These are phyloP conservation scores for Phytopythium sindhum DNA, from an alignment of 352 stramenopile species.

Conservation along the genomic window DNA sequence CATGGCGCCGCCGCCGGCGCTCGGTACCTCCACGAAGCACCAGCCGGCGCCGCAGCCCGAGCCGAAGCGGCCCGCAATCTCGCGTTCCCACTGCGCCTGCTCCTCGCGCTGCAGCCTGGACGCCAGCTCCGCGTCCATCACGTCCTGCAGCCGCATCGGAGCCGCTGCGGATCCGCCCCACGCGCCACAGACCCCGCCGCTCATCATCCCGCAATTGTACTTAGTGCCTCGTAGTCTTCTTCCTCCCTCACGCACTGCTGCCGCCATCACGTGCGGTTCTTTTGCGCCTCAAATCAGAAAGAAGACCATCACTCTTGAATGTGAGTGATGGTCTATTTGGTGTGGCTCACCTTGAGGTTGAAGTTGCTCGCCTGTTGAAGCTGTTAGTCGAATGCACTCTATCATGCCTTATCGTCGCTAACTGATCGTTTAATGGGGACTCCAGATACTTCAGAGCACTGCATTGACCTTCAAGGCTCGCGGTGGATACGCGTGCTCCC, in stretches of 20 bases:
- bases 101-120: conserved; percentile 69
- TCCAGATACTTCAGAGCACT: not conserved
- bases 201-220: too few species aligned
- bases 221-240: too few species aligned
- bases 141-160: conserved; percentile 32
- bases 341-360: not conserved
- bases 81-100: conserved; percentile 59
- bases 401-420: too few species aligned
- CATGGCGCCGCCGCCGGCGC: conserved; percentile 55
- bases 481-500: not conserved
- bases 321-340: not conserved
- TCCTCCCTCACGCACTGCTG: too few species aligned
- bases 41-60: conserved; percentile 54
- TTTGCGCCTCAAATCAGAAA: conserved; percentile 5
- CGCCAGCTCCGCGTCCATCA: conserved; percentile 72
- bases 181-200: not conserved
- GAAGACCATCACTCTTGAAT: not conserved
- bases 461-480: too few species aligned
- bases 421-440: too few species aligned
- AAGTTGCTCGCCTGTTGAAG: not conserved
- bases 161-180: not conserved
- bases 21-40: conserved; percentile 78
- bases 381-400: not conserved
- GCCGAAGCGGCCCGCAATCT: conserved; percentile 62
- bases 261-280: too few species aligned